A percentile compares a stretch with the other conserved stretches of the same genome.
These are phyloP conservation scores for Kwoniella sp. DNA, from an alignment of 768 basidiomycete species.

Conservation along the genomic window DNA sequence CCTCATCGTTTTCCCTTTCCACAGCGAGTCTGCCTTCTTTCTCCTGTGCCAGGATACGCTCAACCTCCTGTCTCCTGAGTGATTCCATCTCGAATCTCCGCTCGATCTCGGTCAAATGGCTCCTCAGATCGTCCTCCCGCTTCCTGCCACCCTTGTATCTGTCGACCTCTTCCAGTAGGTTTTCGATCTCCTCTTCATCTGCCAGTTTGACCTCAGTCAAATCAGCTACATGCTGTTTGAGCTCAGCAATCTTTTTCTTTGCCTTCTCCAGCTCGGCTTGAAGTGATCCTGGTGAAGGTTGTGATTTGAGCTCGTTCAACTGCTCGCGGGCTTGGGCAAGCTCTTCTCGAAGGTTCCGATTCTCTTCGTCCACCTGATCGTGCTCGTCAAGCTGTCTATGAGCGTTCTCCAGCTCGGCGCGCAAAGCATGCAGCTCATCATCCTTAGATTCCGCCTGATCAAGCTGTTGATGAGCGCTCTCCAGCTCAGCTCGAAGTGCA, in stretches of 20 bases:
- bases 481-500: constrained; percentile 23
- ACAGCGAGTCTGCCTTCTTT: constrained; percentile 62
- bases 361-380: constrained; percentile 3
- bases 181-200: constrained; percentile 59
- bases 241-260: constrained; percentile 24
- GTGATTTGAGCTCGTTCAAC: constrained; percentile 46
- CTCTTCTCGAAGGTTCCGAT: neutral
- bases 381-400: constrained; percentile 5
- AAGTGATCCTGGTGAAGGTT: neutral
- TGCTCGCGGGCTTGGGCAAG: constrained; percentile 13
- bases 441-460: constrained; percentile 6
- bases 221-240: constrained; percentile 57
- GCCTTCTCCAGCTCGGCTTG: constrained; percentile 7
- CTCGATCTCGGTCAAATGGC: constrained; percentile 59
- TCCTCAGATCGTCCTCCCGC: constrained; percentile 66
- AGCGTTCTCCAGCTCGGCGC: constrained; percentile 12
- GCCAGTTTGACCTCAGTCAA: constrained; percentile 49
- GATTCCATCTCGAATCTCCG: constrained; percentile 27
- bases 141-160: constrained; percentile 59
- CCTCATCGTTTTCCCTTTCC: constrained; percentile 56
- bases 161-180: constrained; percentile 53
- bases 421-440: constrained; percentile 3
- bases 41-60: constrained; percentile 58
- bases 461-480: constrained; percentile 14
- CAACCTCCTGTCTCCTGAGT: constrained; percentile 56